A percentile compares a stretch with the other conserved stretches of the same genome.
Evolutionary conservation across 257 asterid species (phyloP).

Genomic region (Solanum gandarillasii): DNA sequence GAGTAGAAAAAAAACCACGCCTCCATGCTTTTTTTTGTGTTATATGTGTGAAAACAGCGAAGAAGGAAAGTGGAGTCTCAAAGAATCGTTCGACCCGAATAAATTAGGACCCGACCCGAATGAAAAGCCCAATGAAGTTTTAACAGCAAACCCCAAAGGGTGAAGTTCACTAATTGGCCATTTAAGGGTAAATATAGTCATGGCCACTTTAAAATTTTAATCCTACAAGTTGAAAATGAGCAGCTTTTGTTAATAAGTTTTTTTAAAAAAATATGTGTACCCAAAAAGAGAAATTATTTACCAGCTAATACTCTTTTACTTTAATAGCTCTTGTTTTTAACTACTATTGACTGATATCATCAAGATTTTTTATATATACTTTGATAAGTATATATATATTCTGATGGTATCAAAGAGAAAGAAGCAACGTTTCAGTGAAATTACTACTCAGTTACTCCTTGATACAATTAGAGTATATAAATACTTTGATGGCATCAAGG

Average conservation of each 20-base stretch:
- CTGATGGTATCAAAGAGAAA: too few relatives aligned
- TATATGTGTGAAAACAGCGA: not conserved
- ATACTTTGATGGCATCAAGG: not conserved
- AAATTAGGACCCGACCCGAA: not conserved
- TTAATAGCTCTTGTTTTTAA: accelerated
- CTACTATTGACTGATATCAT: too few relatives aligned
- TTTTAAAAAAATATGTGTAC: too few relatives aligned
- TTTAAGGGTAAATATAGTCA: not conserved
- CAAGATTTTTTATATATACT: too few relatives aligned
- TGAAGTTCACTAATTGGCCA: not conserved
- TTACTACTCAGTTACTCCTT: too few relatives aligned
- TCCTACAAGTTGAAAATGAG: not conserved
- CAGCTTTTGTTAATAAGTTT: too few relatives aligned
- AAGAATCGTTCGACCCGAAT: not conserved
- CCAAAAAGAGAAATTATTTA: too few relatives aligned
- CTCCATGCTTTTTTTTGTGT: not conserved
- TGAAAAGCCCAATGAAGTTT: not conserved
- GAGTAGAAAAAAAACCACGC: not conserved
- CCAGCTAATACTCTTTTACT: too few relatives aligned
- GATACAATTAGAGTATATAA: too few relatives aligned
- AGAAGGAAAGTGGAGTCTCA: not conserved
- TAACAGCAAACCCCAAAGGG: not conserved
- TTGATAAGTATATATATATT: too few relatives aligned
- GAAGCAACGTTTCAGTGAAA: not conserved
- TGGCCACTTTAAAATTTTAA: not conserved